These are phyloP conservation scores for Yarrowia bubula DNA, from an alignment of 805 yeast genomes.

Conservation along the genomic window DNA sequence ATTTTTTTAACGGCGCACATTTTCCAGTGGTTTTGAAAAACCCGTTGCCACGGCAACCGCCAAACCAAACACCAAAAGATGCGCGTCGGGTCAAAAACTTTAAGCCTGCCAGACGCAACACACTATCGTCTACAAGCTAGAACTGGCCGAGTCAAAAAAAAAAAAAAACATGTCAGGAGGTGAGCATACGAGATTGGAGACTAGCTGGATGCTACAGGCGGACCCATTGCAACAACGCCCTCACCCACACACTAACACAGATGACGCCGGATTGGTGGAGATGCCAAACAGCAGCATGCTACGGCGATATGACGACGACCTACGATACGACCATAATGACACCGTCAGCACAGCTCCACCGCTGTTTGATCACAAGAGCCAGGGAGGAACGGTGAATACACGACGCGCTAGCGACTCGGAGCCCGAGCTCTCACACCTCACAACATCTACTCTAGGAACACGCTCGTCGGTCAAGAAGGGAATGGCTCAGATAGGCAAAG, in stretches of 20 bases:
- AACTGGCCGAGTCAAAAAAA: background rate
- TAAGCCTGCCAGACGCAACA: slow-evolving; percentile 17
- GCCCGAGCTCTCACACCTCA: slow-evolving; percentile 1
- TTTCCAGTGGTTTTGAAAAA: no score
- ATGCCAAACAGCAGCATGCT: slow-evolving; percentile 21
- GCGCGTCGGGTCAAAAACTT: background rate
- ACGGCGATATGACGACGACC: slow-evolving; percentile 9
- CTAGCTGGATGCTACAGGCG: background rate
- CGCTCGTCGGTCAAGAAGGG: background rate
- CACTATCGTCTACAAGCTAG: background rate
- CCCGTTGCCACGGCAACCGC: slow-evolving; percentile 5
- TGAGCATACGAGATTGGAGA: slow-evolving; percentile 3
- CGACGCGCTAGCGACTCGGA: slow-evolving; percentile 9
- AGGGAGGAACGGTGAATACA: background rate
- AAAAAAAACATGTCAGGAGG: slow-evolving; percentile 5
- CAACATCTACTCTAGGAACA: background rate
- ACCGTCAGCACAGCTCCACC: slow-evolving; percentile 22
- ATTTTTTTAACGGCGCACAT: no score
- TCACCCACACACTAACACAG: background rate
- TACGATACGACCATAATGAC: slow-evolving; percentile 6
- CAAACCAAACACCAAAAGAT: slow-evolving; percentile 11
- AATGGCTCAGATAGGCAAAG: slow-evolving; percentile 8
- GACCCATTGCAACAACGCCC: background rate
- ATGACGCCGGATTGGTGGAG: slow-evolving; percentile 10
- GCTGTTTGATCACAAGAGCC: slow-evolving; percentile 9